Conservation (phyloP, 106 monocot genomes). For the Acanthochlamys bracteata region DNA sequence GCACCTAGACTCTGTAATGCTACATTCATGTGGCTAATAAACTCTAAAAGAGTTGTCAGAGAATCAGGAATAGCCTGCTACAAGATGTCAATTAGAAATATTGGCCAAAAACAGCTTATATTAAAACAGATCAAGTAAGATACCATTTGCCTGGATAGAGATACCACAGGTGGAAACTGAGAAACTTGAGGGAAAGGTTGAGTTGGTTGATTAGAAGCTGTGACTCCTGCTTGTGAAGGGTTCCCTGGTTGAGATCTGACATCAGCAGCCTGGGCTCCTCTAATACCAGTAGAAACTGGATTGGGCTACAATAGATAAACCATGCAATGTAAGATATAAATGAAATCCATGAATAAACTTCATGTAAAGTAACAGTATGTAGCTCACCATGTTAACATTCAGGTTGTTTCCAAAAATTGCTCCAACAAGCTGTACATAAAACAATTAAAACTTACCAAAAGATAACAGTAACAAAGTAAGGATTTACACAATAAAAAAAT, state of each 20-base stretch:
- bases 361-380: not conserved
- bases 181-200: slow-evolving; percentile 20
- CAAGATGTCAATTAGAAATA: not conserved
- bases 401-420: slow-evolving; percentile 38
- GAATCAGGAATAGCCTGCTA: slow-evolving; percentile 75
- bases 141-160: slow-evolving; percentile 25
- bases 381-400: slow-evolving; percentile 21
- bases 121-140: not conserved
- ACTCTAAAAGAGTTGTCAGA: slow-evolving; percentile 65
- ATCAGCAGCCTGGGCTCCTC: slow-evolving; percentile 22
- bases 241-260: slow-evolving; percentile 28
- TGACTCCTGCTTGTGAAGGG: slow-evolving; percentile 20
- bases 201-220: slow-evolving; percentile 20
- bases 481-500: too few species aligned
- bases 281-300: slow-evolving; percentile 31
- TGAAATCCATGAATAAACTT: slow-evolving; percentile 1
- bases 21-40: slow-evolving; percentile 62
- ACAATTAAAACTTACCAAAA: not conserved
- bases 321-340: not conserved
- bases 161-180: slow-evolving; percentile 15
- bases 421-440: slow-evolving; percentile 56
- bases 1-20: slow-evolving; percentile 40
- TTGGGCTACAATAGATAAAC: slow-evolving; percentile 8
- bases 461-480: not conserved
- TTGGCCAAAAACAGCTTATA: not conserved